Conservation (phyloP, 2,329 filamentous ascomycete species). For the Beauveria varroae region DNA sequence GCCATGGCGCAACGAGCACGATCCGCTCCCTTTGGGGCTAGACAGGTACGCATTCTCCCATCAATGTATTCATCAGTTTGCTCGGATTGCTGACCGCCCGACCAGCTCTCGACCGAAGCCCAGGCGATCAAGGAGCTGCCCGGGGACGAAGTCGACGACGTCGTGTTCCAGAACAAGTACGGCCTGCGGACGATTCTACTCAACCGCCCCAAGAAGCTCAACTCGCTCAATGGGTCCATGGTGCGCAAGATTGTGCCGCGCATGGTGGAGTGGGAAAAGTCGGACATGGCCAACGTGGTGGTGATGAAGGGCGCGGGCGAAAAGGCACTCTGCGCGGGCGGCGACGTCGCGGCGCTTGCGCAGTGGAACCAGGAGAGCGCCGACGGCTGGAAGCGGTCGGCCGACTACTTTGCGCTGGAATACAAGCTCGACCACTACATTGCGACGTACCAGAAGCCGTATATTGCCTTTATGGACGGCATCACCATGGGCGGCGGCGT, state of each 20-base stretch:
- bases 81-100: not conserved
- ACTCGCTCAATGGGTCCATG: conserved; percentile 92
- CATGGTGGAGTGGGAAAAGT: conserved; percentile 89
- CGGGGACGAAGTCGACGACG: conserved; percentile 77
- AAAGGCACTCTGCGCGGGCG: conserved; percentile 85
- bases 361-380: conserved; percentile 59
- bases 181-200: conserved; percentile 89
- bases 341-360: conserved; percentile 78
- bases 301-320: conserved; percentile 85
- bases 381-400: conserved; percentile 66
- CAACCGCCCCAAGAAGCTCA: conserved; percentile 86
- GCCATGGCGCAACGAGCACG: conserved; percentile 78
- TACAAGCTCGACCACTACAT: conserved; percentile 95
- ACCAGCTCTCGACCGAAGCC: conserved; percentile 28
- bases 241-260: conserved; percentile 86
- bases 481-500: conserved; percentile 98
- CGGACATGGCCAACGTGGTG: conserved; percentile 85
- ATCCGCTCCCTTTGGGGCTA: conserved; percentile 47
- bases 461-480: conserved; percentile 93
- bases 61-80: not conserved
- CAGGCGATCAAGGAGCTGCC: conserved; percentile 45
- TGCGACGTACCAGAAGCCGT: conserved; percentile 87
- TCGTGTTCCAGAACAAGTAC: conserved; percentile 82
- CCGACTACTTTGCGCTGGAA: conserved; percentile 87
- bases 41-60: conserved; percentile 18